Evolutionary conservation across 2,329 filamentous ascomycete species (phyloP).

Genomic region (Colletotrichum siamense): DNA sequence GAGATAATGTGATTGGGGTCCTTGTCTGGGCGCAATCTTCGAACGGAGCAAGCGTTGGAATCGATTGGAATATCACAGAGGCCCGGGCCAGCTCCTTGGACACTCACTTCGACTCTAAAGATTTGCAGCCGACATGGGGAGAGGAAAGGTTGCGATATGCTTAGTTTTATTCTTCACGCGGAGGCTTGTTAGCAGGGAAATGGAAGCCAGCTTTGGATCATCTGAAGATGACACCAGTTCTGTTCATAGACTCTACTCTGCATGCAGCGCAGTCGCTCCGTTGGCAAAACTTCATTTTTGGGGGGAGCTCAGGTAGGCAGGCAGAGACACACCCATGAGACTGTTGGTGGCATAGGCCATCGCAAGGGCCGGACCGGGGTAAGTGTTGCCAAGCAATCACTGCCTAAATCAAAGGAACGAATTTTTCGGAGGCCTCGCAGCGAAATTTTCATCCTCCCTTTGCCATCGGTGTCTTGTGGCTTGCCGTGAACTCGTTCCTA

Average conservation of each 20-base stretch:
- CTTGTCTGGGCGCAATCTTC: background rate
- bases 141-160: background rate
- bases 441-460: background rate
- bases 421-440: background rate
- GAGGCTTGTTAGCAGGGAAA: background rate
- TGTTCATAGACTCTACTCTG: background rate
- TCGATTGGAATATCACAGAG: background rate
- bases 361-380: background rate
- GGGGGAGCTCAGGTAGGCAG: background rate
- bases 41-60: background rate
- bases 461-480: background rate
- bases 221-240: background rate
- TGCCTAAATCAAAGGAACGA: background rate
- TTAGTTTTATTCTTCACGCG: background rate
- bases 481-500: background rate
- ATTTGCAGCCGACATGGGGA: background rate
- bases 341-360: background rate
- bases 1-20: background rate
- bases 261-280: background rate
- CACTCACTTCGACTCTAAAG: background rate
- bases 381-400: background rate
- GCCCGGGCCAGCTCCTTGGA: background rate
- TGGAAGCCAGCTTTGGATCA: background rate
- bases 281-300: background rate
- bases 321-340: background rate